A percentile compares a stretch with the other conserved stretches of the same genome.
Conservation (phyloP, 805 yeast species). For the Candida suzukii region DNA sequence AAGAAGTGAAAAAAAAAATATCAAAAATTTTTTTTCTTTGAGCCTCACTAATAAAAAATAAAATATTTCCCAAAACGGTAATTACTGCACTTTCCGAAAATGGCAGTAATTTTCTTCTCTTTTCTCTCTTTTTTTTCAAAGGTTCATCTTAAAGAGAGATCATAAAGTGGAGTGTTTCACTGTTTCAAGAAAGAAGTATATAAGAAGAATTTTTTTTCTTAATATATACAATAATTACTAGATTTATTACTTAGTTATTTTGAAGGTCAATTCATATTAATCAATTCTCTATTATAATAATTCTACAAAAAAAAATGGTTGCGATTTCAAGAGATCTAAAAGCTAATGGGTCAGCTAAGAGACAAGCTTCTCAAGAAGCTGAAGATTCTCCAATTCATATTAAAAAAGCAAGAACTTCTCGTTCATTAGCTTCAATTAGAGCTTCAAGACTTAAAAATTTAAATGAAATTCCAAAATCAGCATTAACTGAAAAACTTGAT, state of each 20-base stretch:
- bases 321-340: constrained; percentile 28
- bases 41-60: not conserved
- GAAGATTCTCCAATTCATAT: constrained; percentile 13
- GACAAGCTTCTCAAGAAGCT: not conserved
- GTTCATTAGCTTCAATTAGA: constrained; percentile 37
- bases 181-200: too few relatives aligned
- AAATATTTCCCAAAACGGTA: not conserved
- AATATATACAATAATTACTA: too few relatives aligned
- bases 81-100: not conserved
- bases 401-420: constrained; percentile 27
- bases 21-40: too few relatives aligned
- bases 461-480: constrained; percentile 28
- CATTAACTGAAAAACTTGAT: constrained; percentile 49
- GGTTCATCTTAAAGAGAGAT: too few relatives aligned
- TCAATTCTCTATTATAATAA: not conserved
- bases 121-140: too few relatives aligned
- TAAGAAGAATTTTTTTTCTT: too few relatives aligned
- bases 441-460: constrained; percentile 43
- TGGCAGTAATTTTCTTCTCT: not conserved
- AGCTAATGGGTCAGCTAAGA: constrained; percentile 1
- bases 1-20: not conserved
- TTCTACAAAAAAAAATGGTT: constrained; percentile 28
- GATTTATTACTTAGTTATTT: too few relatives aligned
- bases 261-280: too few relatives aligned
- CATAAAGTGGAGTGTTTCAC: too few relatives aligned